Evolutionary conservation across 192 early-diverging fungal species (phyloP), one percentile per base, ranked within the genome.

Genomic region (Bifiguratus adelaidae): DNA sequence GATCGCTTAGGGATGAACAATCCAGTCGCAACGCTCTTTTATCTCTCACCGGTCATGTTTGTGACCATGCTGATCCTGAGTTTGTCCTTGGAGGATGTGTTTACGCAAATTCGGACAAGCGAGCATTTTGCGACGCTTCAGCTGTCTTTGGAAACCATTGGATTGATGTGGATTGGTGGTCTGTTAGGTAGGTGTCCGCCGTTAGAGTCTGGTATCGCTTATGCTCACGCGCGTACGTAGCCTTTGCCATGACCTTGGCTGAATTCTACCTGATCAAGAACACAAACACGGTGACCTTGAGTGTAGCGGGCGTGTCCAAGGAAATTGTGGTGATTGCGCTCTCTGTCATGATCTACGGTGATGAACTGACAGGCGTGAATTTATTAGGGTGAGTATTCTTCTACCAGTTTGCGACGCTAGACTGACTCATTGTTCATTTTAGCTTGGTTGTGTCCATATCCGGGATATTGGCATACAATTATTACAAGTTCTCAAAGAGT

Each of bases 21-120:
- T 57, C 89, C 89, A 8, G 59, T 92, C 20, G 85, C 85, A 7
- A 83, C 89, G 4, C 64, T 74, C 33, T 70, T 83, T 35, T 80
- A 86, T 45, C 63, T 92, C 20, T 77, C 78, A 4, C 89, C 89
- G 3, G 58, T 88, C 25, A 86, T 90, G 80, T 81, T 76, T 60
- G 35, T 74, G 16, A 64, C 68, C n/a, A 79, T 87, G 57, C 48
- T 58, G 7, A 43, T 73, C 7, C 46, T 83, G 2, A 78, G 77
- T 3, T 46, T 80, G 24, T 22, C 75, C 3, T 50, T 74, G 15
- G 56, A 81, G 46, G 71, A 87, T 34, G 82, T 82, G 8, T 53
- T 77, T 48, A 48, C 41, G 0, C 60, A 64, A 42, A 70, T 74
- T 53, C 33, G 24, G 8, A 50, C 58, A 3, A 77, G 71, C 0